Evolutionary conservation across 768 basidiomycete species (phyloP).

Genomic region (Gyrodon lividus): DNA sequence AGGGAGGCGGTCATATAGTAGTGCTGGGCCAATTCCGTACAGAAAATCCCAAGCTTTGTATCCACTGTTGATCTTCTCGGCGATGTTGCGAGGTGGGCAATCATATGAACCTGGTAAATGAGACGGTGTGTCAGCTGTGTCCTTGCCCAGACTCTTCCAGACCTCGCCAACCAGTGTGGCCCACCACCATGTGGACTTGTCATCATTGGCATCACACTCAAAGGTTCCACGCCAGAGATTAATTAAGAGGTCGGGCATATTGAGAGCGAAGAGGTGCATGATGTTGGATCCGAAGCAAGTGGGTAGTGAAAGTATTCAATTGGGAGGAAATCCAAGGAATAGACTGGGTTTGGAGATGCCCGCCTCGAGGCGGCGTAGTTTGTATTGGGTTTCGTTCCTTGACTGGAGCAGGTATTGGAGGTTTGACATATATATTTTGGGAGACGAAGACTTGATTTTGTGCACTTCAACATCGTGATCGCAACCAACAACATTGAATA

Average conservation of each 20-base stretch:
- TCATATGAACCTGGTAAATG: too few species aligned
- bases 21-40: slow-evolving; percentile 14
- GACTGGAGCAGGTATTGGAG: background rate
- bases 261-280: background rate
- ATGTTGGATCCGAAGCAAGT: background rate
- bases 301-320: background rate
- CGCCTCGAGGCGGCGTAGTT: background rate
- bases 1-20: slow-evolving; percentile 16
- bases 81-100: too few species aligned
- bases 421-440: background rate
- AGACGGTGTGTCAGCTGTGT: too few species aligned
- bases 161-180: background rate
- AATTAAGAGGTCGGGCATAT: background rate
- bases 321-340: background rate
- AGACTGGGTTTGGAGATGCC: background rate
- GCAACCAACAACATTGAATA: background rate
- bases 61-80: too few species aligned
- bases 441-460: background rate
- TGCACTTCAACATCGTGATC: background rate
- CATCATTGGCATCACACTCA: background rate
- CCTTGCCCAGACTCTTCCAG: background rate
- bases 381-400: background rate
- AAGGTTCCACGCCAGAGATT: background rate
- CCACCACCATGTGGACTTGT: background rate
- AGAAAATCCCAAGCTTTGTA: slow-evolving; percentile 4